These are phyloP conservation scores for Blastocrithidia nonstop DNA, from an alignment of 208 protist species.

Conservation along the genomic window DNA sequence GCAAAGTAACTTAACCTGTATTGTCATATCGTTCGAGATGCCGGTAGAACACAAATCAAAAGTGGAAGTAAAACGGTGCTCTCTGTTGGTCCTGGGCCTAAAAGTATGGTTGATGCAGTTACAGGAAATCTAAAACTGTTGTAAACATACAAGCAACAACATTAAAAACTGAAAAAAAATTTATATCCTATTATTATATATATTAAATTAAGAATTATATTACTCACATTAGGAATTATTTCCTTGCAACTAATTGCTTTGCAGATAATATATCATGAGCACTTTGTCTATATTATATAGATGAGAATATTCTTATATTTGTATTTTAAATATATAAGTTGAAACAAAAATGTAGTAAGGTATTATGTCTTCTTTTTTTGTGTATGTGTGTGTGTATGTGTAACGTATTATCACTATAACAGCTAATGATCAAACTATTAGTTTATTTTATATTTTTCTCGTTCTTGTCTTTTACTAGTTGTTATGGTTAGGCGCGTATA, in stretches of 20 bases:
- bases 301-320: too few species aligned
- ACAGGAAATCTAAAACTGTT: constrained; percentile 84
- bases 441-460: not conserved
- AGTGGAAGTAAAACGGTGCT: constrained; percentile 84
- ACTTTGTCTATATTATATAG: too few species aligned
- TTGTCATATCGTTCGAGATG: constrained; percentile 75
- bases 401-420: not conserved
- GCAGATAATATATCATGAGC: not conserved
- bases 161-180: constrained; percentile 4
- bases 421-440: not conserved
- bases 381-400: constrained; percentile 2
- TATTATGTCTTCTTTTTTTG: not conserved
- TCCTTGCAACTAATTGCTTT: not conserved
- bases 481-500: too few species aligned
- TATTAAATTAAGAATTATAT: constrained; percentile 2
- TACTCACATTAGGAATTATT: not conserved
- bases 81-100: constrained; percentile 72
- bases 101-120: constrained; percentile 60
- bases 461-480: too few species aligned
- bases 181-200: constrained; percentile 9
- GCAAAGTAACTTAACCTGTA: constrained; percentile 33
- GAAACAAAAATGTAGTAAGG: not conserved
- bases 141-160: constrained; percentile 11
- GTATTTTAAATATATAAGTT: too few species aligned
- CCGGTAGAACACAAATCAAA: constrained; percentile 88